Evolutionary conservation across 1,284 basidiomycete genomes (phyloP).

Genomic region (Grifola frondosa): DNA sequence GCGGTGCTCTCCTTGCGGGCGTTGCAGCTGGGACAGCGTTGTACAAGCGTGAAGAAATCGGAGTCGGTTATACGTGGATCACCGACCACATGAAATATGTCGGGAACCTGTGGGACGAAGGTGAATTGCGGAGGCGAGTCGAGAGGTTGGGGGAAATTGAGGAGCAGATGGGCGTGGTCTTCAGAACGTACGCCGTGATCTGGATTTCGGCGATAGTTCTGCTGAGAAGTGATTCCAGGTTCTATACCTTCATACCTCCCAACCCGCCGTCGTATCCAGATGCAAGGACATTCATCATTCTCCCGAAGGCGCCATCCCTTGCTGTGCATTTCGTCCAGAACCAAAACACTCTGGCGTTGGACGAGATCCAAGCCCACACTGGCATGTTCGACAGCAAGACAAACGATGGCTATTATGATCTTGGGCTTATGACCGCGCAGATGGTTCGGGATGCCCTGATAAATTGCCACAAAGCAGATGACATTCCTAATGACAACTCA

Average conservation of each 20-base stretch:
- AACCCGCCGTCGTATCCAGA: conserved; percentile 50
- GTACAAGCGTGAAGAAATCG: conserved; percentile 72
- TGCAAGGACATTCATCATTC: conserved; percentile 73
- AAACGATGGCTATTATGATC: conserved; percentile 89
- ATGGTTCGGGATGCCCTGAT: conserved; percentile 57
- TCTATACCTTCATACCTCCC: conserved; percentile 75
- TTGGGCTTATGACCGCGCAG: conserved; percentile 70
- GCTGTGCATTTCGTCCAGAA: conserved; percentile 60
- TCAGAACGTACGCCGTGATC: conserved; percentile 63
- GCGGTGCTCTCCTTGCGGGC: conserved; percentile 74
- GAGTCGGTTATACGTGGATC: conserved; percentile 73
- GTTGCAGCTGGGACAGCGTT: conserved; percentile 86
- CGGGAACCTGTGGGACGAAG: conserved; percentile 83
- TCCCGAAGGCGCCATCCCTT: conserved; percentile 58
- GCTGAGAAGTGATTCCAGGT: conserved; percentile 45
- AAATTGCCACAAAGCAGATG: conserved; percentile 6
- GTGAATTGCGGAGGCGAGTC: conserved; percentile 61
- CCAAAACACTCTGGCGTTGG: conserved; percentile 64
- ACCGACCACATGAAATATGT: conserved; percentile 92
- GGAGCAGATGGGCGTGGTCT: conserved; percentile 61
- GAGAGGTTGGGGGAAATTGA: conserved; percentile 62
- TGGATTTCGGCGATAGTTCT: conserved; percentile 3
- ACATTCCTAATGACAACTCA: neutral
- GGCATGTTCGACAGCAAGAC: conserved; percentile 83
- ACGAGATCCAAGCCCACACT: conserved; percentile 87